These are phyloP conservation scores for Psilocybe cubensis DNA, from an alignment of 768 basidiomycete species.

Conservation along the genomic window DNA sequence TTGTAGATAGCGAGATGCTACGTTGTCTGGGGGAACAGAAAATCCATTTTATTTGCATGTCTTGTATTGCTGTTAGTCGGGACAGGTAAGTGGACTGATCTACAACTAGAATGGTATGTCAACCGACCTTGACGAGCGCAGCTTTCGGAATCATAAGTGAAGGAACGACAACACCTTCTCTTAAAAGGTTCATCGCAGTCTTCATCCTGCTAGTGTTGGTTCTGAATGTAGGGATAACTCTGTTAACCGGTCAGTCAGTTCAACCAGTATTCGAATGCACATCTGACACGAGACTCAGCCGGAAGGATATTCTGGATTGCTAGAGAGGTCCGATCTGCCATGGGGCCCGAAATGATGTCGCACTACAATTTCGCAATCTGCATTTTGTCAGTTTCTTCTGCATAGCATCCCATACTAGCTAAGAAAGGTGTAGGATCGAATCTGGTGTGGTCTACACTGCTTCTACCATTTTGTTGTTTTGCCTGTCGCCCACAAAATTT, in stretches of 20 bases:
- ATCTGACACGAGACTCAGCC: constrained; percentile 16
- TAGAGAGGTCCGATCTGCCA: constrained; percentile 23
- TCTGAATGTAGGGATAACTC: constrained; percentile 23
- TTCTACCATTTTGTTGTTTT: constrained; percentile 15
- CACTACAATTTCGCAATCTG: constrained; percentile 28
- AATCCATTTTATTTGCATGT: constrained; percentile 19
- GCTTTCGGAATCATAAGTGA: constrained; percentile 23
- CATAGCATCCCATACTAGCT: neutral
- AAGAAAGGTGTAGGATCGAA: constrained; percentile 19
- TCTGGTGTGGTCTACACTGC: constrained; percentile 25
- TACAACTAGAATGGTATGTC: neutral
- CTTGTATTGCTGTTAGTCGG: constrained; percentile 22
- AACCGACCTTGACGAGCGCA: neutral
- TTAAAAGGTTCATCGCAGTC: constrained; percentile 18
- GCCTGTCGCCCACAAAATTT: constrained; percentile 20
- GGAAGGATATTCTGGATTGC: constrained; percentile 34
- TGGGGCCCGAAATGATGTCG: constrained; percentile 22
- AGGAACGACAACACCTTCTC: constrained; percentile 13
- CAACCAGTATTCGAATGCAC: neutral
- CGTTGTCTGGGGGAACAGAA: constrained; percentile 28
- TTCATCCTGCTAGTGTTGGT: constrained; percentile 18
- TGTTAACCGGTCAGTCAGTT: constrained; percentile 22
- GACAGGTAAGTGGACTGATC: constrained; percentile 20
- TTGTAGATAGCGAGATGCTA: constrained; percentile 30
- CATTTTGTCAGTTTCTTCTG: constrained; percentile 26